phyloP scores from a whole-genome alignment of 306 rosid genomes.

The Cucumis hystrix region DNA sequence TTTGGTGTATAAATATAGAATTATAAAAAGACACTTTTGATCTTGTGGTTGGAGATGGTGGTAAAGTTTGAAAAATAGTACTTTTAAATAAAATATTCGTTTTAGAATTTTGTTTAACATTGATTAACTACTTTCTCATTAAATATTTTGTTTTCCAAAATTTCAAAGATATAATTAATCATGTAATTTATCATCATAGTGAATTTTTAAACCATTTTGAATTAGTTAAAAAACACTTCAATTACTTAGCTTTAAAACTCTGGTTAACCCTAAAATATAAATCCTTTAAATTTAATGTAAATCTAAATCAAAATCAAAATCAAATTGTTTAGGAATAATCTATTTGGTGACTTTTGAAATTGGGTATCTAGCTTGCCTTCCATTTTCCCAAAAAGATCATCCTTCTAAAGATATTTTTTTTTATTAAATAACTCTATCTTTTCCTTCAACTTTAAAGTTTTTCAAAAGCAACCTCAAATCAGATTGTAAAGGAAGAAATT shows the following conservation, averaged over 20 bases:
- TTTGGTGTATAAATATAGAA: background rate
- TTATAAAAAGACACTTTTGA: background rate
- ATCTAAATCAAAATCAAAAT: too few species aligned
- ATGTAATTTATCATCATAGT: too few species aligned
- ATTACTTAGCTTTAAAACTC: too few species aligned
- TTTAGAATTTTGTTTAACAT: background rate
- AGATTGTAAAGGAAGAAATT: background rate
- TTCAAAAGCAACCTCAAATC: background rate
- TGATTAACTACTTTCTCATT: background rate
- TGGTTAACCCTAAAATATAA: too few species aligned
- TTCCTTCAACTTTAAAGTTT: background rate
- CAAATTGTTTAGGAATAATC: background rate
- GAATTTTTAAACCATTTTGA: too few species aligned
- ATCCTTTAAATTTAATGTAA: too few species aligned
- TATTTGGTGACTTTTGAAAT: background rate
- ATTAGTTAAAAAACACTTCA: too few species aligned
- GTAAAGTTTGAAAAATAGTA: background rate
- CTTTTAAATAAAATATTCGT: background rate
- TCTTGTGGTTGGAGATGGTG: background rate
- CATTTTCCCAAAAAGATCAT: background rate
- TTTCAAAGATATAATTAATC: too few species aligned
- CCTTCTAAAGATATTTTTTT: background rate
- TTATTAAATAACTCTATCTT: background rate
- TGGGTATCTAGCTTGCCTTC: background rate
- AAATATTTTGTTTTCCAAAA: background rate